Evolutionary conservation across 331 rosid species (phyloP), one percentile per base, ranked within the genome.

Genomic region (Rosa hybrid): DNA sequence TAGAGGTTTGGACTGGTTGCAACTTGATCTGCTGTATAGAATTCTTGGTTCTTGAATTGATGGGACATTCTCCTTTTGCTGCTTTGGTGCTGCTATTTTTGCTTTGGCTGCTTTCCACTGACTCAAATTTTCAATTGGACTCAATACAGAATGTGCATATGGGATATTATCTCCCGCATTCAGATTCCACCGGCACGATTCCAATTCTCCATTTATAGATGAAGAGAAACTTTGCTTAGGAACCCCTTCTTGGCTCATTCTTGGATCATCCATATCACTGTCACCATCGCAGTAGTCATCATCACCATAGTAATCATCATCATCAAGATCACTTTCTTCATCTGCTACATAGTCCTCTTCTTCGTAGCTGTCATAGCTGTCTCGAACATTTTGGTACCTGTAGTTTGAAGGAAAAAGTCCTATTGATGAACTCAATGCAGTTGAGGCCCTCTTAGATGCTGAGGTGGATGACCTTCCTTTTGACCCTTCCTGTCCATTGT

Each of bases 51-150:
- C 71, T 65, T 73, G 76, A 70, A 71, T 75, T 27, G 82, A 78
- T 76, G 86, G 82, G 27, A 75, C 80, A 80, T 85, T 88, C 86
- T 92, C 96, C 91, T 88, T 88, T 84, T 85, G 90, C 63, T 86
- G 80, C 80, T 86, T 89, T 44, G 83, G 57, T 78, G 92, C 74
- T 80, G 86, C 70, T 83, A 86, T 83, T 89, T 88, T 87, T 72
- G 92, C 91, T 81, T 96, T 96, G 69, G 91, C 94, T 79, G 91
- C 90, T 83, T 91, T 93, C 99, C 98, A 95, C 75, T 96, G 94
- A 72, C 77, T 83, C 56, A 96, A 86, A 80, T 96, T 93, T 82
- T 91, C 97, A 27, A 96, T 86, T 39, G 99, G 98, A 54, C 57
- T 84, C 71, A 96, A 86, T 44, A 96, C 98, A 74, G 94, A 88